These are phyloP conservation scores for Candida suzukii DNA, from an alignment of 805 yeast genomes.

Conservation along the genomic window DNA sequence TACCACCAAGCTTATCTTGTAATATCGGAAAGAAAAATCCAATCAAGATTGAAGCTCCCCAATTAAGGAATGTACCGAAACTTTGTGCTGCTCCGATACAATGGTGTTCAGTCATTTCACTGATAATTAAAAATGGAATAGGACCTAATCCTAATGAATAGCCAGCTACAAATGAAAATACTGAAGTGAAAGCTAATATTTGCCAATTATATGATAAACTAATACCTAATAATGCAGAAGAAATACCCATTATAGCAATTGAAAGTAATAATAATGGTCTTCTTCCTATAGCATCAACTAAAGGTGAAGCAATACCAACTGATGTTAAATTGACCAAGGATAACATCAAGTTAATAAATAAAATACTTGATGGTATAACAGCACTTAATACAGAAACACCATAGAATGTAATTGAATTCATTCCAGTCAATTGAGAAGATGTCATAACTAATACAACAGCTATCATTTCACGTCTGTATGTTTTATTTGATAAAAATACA, in stretches of 20 bases:
- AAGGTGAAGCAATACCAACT: constrained; percentile 10
- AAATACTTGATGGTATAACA: constrained; percentile 31
- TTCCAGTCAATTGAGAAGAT: constrained; percentile 37
- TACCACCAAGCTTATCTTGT: constrained; percentile 55
- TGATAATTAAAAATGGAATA: constrained; percentile 73
- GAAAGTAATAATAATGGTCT: constrained; percentile 33
- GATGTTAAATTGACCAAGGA: constrained; percentile 3
- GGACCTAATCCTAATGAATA: constrained; percentile 67
- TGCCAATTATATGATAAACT: background rate
- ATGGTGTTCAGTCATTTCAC: constrained; percentile 67
- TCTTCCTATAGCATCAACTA: constrained; percentile 30
- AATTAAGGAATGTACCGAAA: constrained; percentile 76
- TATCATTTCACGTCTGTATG: constrained; percentile 5
- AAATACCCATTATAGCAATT: constrained; percentile 22
- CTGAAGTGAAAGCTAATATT: constrained; percentile 1
- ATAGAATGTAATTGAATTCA: constrained; percentile 36
- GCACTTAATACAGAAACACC: constrained; percentile 32
- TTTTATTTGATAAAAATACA: constrained; percentile 16
- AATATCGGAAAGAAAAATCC: constrained; percentile 70
- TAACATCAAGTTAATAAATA: constrained; percentile 6
- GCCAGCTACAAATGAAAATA: constrained; percentile 5
- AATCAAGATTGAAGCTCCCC: constrained; percentile 73
- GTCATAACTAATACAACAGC: constrained; percentile 31
- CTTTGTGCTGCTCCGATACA: constrained; percentile 80
- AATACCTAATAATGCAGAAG: constrained; percentile 1